These are phyloP conservation scores for Piloderma croceum DNA, from an alignment of 768 basidiomycete species.

Conservation along the genomic window DNA sequence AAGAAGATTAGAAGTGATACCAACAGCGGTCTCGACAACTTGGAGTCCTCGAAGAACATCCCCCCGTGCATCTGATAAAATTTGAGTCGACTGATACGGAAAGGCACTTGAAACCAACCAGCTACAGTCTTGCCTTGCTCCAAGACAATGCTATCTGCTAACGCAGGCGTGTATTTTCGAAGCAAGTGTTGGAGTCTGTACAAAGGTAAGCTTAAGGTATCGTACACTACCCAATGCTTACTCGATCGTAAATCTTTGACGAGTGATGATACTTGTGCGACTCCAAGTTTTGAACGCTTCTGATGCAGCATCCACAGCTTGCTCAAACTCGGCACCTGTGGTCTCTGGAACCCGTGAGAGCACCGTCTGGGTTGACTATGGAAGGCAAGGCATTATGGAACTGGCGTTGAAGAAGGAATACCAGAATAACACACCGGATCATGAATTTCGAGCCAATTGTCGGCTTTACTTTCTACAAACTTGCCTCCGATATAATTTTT, in stretches of 20 bases:
- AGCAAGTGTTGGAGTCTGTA: slow-evolving; percentile 80
- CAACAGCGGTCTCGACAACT: slow-evolving; percentile 76
- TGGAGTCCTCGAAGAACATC: slow-evolving; percentile 91
- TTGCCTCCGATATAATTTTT: slow-evolving; percentile 91
- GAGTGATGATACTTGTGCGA: slow-evolving; percentile 72
- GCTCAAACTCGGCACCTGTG: slow-evolving; percentile 70
- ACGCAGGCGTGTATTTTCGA: slow-evolving; percentile 76
- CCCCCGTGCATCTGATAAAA: slow-evolving; percentile 76
- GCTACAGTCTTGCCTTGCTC: slow-evolving; percentile 95
- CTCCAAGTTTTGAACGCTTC: slow-evolving; percentile 89
- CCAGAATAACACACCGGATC: slow-evolving; percentile 73
- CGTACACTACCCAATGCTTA: slow-evolving; percentile 46
- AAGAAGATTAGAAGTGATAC: slow-evolving; percentile 77
- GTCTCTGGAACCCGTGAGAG: slow-evolving; percentile 90
- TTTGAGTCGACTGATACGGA: background rate
- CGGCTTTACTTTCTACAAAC: slow-evolving; percentile 76
- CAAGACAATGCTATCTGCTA: slow-evolving; percentile 85
- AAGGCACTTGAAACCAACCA: slow-evolving; percentile 39
- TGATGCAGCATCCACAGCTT: slow-evolving; percentile 78
- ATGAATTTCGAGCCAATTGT: slow-evolving; percentile 78
- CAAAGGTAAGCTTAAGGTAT: slow-evolving; percentile 4
- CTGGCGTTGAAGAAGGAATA: too few relatives aligned
- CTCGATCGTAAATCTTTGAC: slow-evolving; percentile 89
- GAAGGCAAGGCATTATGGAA: too few relatives aligned
- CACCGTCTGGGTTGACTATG: slow-evolving; percentile 83